Evolutionary conservation across 202 grass and related monocot species (phyloP).

Genomic region (Elaeis oleifera): DNA sequence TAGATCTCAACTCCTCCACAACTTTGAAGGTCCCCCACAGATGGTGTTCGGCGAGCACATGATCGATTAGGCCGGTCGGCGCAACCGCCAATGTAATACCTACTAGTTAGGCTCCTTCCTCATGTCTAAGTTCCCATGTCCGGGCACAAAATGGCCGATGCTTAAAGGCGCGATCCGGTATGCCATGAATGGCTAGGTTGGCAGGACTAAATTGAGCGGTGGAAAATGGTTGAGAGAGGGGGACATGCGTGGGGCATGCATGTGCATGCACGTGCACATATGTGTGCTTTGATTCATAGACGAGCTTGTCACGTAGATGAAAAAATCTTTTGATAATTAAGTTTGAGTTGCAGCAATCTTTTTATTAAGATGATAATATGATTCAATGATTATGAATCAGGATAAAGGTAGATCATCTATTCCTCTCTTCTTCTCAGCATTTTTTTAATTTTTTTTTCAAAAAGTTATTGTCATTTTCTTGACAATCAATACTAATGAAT

Average conservation of each 20-base stretch:
- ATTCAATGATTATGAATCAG: no score
- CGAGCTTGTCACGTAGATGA: neutral
- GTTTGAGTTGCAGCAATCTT: no score
- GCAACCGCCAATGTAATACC: neutral
- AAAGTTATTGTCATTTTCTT: no score
- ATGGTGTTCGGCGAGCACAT: neutral
- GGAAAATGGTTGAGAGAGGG: no score
- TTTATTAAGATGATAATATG: no score
- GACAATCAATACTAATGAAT: no score
- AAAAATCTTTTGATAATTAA: neutral
- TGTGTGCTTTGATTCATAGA: neutral
- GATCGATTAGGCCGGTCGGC: constrained; percentile 16
- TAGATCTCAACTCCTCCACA: no score
- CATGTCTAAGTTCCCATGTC: neutral
- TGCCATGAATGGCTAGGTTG: constrained; percentile 1
- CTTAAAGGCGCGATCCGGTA: neutral
- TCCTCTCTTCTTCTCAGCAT: no score
- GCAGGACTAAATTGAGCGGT: neutral
- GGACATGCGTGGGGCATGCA: neutral
- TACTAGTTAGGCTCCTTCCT: neutral
- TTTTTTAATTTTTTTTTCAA: no score
- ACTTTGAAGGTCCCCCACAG: no score
- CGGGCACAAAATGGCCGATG: no score
- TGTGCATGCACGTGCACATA: neutral
- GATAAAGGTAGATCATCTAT: no score